phyloP scores from a whole-genome alignment of 257 asterid species.

The Nicotiana undulata region DNA sequence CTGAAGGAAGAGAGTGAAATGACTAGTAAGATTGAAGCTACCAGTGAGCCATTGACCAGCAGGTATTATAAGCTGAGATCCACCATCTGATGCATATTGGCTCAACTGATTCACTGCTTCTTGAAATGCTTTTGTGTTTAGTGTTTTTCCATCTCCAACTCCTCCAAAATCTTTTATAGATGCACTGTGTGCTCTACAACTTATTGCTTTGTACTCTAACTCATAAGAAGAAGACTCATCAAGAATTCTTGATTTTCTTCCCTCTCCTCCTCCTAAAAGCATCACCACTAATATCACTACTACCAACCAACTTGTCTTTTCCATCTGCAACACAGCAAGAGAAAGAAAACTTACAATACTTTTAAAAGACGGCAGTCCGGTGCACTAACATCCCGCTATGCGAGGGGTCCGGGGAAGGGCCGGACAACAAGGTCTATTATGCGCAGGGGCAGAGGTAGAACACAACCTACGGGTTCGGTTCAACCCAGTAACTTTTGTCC shows the following conservation, averaged over 20 bases:
- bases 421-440: no score
- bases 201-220: slow-evolving; percentile 15
- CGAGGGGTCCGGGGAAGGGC: no score
- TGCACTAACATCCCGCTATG: no score
- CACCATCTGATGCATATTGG: slow-evolving; percentile 19
- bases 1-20: slow-evolving; percentile 23
- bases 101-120: slow-evolving; percentile 19
- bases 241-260: slow-evolving; percentile 8
- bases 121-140: slow-evolving; percentile 26
- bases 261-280: neutral
- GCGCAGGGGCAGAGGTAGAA: no score
- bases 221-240: slow-evolving; percentile 10
- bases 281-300: neutral
- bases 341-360: neutral
- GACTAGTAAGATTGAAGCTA: slow-evolving; percentile 27
- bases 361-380: neutral
- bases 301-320: slow-evolving; percentile 2
- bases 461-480: no score
- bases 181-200: slow-evolving; percentile 19
- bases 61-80: slow-evolving; percentile 22
- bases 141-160: slow-evolving; percentile 28
- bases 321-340: slow-evolving; percentile 1
- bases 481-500: no score
- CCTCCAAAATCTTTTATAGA: slow-evolving; percentile 26
- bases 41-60: slow-evolving; percentile 29